These are phyloP conservation scores for Toxoplasma gondii DNA, from an alignment of 169 alveolate species.

Conservation along the genomic window DNA sequence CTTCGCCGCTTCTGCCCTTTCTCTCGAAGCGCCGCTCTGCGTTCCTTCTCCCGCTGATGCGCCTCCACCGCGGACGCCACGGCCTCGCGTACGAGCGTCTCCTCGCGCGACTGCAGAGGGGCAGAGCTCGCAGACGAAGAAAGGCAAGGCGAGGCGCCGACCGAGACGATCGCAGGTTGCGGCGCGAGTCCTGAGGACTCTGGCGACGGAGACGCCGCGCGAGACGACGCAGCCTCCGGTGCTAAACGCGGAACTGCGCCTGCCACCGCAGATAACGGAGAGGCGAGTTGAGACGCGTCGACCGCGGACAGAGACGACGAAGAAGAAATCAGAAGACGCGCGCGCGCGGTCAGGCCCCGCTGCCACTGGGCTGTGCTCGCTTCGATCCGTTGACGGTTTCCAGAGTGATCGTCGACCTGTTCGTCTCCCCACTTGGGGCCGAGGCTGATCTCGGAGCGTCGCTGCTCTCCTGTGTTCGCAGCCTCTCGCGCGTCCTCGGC, in stretches of 20 bases:
- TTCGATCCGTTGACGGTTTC: no score
- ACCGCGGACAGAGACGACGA: not conserved
- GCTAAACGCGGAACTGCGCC: not conserved
- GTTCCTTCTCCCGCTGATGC: not conserved
- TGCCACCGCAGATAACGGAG: not conserved
- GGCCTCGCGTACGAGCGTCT: not conserved
- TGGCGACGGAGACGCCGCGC: not conserved
- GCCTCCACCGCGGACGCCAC: not conserved
- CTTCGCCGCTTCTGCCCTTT: not conserved
- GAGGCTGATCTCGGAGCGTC: no score
- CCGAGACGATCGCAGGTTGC: not conserved
- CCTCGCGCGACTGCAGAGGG: not conserved
- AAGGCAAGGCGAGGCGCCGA: not conserved
- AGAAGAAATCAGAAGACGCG: not conserved
- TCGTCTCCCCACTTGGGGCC: no score
- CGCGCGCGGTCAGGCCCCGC: not conserved
- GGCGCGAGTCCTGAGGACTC: not conserved
- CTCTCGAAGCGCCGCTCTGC: not conserved
- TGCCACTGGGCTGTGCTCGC: not conserved
- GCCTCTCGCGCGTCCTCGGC: no score
- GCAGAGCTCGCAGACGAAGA: not conserved
- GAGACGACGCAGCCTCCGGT: no score
- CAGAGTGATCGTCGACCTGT: no score
- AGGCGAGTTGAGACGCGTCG: not conserved
- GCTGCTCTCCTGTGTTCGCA: no score